These are phyloP conservation scores for Serendipita sp. DNA, from an alignment of 768 basidiomycete species.

Conservation along the genomic window DNA sequence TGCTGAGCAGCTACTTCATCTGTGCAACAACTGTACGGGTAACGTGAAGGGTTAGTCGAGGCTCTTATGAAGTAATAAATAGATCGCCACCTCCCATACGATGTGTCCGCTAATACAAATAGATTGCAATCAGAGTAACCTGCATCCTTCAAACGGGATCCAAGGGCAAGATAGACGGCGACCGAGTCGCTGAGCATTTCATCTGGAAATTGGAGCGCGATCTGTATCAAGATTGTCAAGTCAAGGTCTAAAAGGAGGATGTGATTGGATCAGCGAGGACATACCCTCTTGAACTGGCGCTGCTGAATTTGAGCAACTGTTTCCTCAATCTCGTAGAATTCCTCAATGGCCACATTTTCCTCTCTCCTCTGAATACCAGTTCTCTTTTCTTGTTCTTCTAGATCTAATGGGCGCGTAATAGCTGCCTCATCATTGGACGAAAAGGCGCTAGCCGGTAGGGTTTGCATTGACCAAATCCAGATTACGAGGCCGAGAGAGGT, in stretches of 20 bases:
- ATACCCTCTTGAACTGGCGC: conserved; percentile 55
- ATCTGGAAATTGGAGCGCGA: conserved; percentile 92
- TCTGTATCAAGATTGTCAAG: conserved; percentile 23
- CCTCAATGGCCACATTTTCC: conserved; percentile 22
- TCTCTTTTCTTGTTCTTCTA: conserved; percentile 24
- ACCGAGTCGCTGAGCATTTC: conserved; percentile 79
- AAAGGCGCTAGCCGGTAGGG: conserved; percentile 21
- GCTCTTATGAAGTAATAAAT: not conserved
- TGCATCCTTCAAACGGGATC: conserved; percentile 22
- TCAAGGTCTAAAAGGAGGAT: not conserved
- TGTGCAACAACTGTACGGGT: conserved; percentile 64
- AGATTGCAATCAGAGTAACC: conserved; percentile 35
- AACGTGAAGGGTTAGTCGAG: not conserved
- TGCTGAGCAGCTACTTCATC: conserved; percentile 94
- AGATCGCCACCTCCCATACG: conserved; percentile 74
- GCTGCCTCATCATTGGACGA: conserved; percentile 46
- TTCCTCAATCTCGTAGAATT: conserved; percentile 59
- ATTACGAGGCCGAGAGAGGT: too few species aligned
- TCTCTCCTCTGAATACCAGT: conserved; percentile 20
- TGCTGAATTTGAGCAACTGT: conserved; percentile 44
- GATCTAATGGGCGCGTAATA: conserved; percentile 38
- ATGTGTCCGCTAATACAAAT: conserved; percentile 92
- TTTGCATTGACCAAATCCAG: not conserved
- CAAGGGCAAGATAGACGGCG: conserved; percentile 57
- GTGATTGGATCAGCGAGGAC: conserved; percentile 12